Evolutionary conservation across 2,329 filamentous ascomycete genomes (phyloP).

Genomic region (Penicillium concentricum): DNA sequence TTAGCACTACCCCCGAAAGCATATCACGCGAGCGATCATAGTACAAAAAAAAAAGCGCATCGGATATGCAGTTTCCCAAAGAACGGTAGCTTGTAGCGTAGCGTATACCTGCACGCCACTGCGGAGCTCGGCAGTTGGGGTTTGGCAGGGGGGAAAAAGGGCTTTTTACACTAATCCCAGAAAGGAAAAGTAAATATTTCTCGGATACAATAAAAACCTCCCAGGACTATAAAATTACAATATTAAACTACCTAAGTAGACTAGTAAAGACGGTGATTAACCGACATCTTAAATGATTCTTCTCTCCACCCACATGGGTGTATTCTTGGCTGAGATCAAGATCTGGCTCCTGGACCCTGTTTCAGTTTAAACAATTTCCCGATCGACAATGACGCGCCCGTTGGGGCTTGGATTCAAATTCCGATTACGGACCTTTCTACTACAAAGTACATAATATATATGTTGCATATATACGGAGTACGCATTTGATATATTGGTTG

Average conservation of each 20-base stretch:
- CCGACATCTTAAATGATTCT: neutral
- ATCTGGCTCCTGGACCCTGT: constrained; percentile 23
- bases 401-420: constrained; percentile 3
- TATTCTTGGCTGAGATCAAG: constrained; percentile 7
- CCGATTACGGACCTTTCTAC: neutral
- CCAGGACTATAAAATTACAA: neutral
- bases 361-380: constrained; percentile 11
- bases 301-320: neutral
- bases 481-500: neutral
- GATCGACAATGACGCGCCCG: constrained; percentile 14
- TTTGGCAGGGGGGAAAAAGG: constrained; percentile 10
- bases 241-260: neutral
- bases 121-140: constrained; percentile 22
- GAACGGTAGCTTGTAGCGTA: neutral
- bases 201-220: neutral
- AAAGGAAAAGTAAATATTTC: constrained; percentile 2
- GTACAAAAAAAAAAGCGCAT: neutral
- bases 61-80: neutral
- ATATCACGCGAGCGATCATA: neutral
- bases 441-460: neutral
- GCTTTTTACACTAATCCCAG: constrained; percentile 11
- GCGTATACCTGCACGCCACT: constrained; percentile 2
- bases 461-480: neutral
- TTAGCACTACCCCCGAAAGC: constrained; percentile 5
- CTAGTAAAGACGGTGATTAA: neutral